Base-by-base conservation (phyloP, 164 flowering plant genomes). In the Pachysandra terminalis region DNA sequence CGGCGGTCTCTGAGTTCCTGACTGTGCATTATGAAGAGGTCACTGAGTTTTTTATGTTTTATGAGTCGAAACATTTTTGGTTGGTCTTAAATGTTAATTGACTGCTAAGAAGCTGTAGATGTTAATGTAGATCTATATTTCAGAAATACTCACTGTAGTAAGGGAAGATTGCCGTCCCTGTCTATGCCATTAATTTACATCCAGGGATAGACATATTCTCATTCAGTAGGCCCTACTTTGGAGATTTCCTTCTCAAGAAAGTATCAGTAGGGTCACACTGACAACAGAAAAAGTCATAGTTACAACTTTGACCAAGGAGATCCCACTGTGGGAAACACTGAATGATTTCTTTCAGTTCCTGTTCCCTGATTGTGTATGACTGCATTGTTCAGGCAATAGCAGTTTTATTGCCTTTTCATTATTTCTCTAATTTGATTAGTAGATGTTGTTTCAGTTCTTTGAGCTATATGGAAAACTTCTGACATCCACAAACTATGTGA, bases 401-500 rank as follows among this genome's bases (percentile, higher is more conserved):
- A 45, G 60, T 22, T 40, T 57, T 24, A 51, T 40, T 57, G 27
- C 60, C 15, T 40, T 61, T 26, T 10, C 23, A 10, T 45, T 51
- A 22, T 40, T 19, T 71, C 23, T 24, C 69, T 70, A 45, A 65
- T 66, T 71, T 71, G 56, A 71, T 61, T 54, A 64, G 61, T 53
- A 23, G 52, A 40, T 69, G 27, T 75, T 59, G 25, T 78, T 79
- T 53, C 90, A 96, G 99, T 96, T 96, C 82, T 96, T 96, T 75
- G 84, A 83, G 80, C 77, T 74, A 40, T 86, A 90, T 78, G 99
- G 88, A 69, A 86, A 68, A 66, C 93, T 96, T 52, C 72, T 96
- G 82, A 85, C 85, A 59, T 96, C 99, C 45, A 21, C 86, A 35
- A 96, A 96, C 78, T 96, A 96, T 74, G 99, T 93, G 66, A 93